phyloP scores from a whole-genome alignment of 2,329 filamentous ascomycete species.

The Penicillium occitanis region DNA sequence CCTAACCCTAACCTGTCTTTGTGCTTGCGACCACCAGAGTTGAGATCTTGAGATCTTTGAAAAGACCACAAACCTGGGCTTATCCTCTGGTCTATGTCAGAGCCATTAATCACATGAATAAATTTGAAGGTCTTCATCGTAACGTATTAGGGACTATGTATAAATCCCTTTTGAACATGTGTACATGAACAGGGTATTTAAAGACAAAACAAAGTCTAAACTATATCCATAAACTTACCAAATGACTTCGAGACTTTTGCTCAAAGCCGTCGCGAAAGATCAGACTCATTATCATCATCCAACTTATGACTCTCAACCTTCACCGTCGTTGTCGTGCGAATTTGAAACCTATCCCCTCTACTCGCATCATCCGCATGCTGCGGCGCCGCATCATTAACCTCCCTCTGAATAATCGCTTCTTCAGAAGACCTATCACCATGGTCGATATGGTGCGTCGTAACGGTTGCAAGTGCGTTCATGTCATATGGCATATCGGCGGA shows the following conservation, averaged over 20 bases:
- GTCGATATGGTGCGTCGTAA: not conserved
- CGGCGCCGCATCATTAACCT: not conserved
- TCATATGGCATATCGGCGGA: not conserved
- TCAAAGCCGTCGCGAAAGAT: not conserved
- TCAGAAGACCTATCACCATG: not conserved
- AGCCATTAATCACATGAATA: not conserved
- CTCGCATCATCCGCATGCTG: not conserved
- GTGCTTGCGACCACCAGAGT: too few relatives aligned
- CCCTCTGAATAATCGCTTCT: conserved; percentile 1
- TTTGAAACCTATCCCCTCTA: conserved; percentile 4
- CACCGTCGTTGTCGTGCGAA: conserved; percentile 24
- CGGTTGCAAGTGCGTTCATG: not conserved
- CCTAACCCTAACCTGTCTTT: not conserved
- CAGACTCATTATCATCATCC: not conserved
- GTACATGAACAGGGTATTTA: not conserved
- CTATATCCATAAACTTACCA: not conserved
- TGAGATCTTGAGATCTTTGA: too few relatives aligned
- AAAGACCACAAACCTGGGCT: too few relatives aligned
- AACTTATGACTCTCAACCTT: conserved; percentile 22
- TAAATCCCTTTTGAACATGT: not conserved
- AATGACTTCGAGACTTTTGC: not conserved
- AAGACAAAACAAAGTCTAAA: not conserved
- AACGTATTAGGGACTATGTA: not conserved
- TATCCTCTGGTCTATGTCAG: not conserved
- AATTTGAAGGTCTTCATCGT: not conserved